Evolutionary conservation across 805 yeast species (phyloP), one percentile per base, ranked within the genome.

Genomic region (Pichia sporocuriosa): DNA sequence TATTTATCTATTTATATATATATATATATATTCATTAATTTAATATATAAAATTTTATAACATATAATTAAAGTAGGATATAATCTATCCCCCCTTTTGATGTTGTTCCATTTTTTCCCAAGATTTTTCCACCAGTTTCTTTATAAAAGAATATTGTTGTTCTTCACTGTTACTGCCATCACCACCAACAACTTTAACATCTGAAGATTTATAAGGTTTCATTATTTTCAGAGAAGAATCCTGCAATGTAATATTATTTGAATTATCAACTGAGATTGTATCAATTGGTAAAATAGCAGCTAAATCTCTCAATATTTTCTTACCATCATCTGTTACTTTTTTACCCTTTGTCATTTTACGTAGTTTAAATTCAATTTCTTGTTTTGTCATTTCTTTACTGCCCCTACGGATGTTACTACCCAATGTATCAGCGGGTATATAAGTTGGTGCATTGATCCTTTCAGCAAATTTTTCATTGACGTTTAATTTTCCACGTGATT

Each of bases 51-150:
- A 16, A n/a, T 19, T 34, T 9, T 26, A 23, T 22, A 31, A 5
- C 16, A 21, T 15, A 15, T 15, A 9, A 8, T 6, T 8, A n/a
- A n/a, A n/a, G n/a, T n/a, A n/a, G n/a, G n/a, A 7, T 15, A 27
- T 24, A 21, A 21, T 19, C 57, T 43, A 76, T 37, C 82, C 81
- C 17, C 82, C 82, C 53, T 73, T 77, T 48, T 67, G 66, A 39
- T 66, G 68, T 19, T 55, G 47, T 35, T 65, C 72, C 44, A 72
- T 53, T 39, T 64, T 65, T 21, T 59, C 58, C 73, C 78, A 72
- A 12, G 70, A 71, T 38, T 69, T 73, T 43, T 65, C 69, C 11
- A 79, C 73, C 40, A 77, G 67, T 50, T 69, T 72, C 49, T 66
- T 66, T 10, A 79, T 56, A 37, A 59, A 58, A 11, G 48, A 39